Conservation (phyloP, 306 rosid genomes). For the Prunus mume region DNA sequence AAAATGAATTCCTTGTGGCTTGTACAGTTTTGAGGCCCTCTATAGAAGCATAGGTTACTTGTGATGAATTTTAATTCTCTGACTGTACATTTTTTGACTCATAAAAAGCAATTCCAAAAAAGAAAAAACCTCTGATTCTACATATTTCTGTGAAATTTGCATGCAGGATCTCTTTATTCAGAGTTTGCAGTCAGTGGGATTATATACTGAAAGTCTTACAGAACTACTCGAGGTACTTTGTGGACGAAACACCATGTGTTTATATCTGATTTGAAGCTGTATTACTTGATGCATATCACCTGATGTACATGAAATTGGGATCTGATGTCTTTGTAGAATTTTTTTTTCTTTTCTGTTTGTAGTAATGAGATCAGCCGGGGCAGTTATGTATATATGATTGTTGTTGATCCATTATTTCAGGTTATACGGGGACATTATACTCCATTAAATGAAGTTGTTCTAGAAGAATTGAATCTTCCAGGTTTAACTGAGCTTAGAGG, state of each 20-base stretch:
- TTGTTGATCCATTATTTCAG: conserved; percentile 42
- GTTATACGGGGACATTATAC: conserved; percentile 52
- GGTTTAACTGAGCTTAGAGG: conserved; percentile 87
- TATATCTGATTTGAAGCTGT: conserved; percentile 19
- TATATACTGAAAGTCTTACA: conserved; percentile 48
- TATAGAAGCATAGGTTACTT: neutral
- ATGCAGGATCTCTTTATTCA: conserved; percentile 83
- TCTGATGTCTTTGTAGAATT: neutral
- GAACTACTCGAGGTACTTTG: conserved; percentile 73
- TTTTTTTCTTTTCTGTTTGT: neutral
- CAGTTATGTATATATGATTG: neutral
- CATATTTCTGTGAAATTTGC: conserved; percentile 26
- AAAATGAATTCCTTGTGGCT: neutral
- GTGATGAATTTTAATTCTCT: neutral
- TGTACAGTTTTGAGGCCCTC: neutral
- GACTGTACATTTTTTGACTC: neutral
- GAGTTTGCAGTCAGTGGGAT: conserved; percentile 75
- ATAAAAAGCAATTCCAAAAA: neutral
- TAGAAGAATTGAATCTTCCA: conserved; percentile 75
- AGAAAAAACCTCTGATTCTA: conserved; percentile 18
- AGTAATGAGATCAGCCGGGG: neutral
- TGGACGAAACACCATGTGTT: conserved; percentile 12
- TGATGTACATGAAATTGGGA: conserved; percentile 17
- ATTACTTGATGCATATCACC: conserved; percentile 10
- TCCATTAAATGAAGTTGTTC: conserved; percentile 53